Base-by-base conservation (phyloP, 352 stramenopile genomes). In the Globisporangium middletonii region DNA sequence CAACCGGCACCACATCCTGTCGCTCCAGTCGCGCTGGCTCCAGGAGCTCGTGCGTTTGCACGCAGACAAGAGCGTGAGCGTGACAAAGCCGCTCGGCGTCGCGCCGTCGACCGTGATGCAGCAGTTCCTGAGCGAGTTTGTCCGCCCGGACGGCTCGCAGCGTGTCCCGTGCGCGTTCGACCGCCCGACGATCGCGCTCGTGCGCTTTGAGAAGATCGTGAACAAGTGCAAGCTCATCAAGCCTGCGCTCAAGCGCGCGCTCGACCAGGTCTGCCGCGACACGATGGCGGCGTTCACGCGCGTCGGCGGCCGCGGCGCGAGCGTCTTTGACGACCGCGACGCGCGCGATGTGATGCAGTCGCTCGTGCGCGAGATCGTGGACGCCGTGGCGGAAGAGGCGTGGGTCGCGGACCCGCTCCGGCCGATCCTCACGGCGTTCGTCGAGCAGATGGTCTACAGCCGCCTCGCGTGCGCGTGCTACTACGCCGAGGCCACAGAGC, bases 381-480 rank as follows among this genome's bases (percentile, higher is more conserved):
- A 77, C 28, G 73, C 79, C 0, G 68, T 92, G 41, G 60, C 75
- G 3, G 62, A 59, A 12, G 70, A 79, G 28, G 75, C 67, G 11
- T 70, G 62, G 35, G 47, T 86, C 26, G 53, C 62, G 2, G 63
- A 73, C 16, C 50, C 26, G 1, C 59, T 70, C 3, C 60, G 66
- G 0, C 53, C 56, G 0, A 60, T 73, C 4, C 65, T 89, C 3
- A 69, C 59, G 28, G 57, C 74, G 46, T 81, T 89, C 33, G 69
- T 89, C 46, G 79, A 91, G 64, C 76, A 91, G 52, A 88, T 92
- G 78, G 71, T 91, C 18, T 90, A 85, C 55, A 77, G 64, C 26
- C 81, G 83, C 13, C 67, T 94, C 28, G 81, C 72, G 2, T 76
- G 72, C 41, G 79, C 75, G 19, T 89, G 77, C 66, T 89, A 89